Percentiles rank a stretch among this genome's conserved stretches.
These are phyloP conservation scores for Irpex sp. DNA, from an alignment of 1,284 basidiomycete species.

Conservation along the genomic window DNA sequence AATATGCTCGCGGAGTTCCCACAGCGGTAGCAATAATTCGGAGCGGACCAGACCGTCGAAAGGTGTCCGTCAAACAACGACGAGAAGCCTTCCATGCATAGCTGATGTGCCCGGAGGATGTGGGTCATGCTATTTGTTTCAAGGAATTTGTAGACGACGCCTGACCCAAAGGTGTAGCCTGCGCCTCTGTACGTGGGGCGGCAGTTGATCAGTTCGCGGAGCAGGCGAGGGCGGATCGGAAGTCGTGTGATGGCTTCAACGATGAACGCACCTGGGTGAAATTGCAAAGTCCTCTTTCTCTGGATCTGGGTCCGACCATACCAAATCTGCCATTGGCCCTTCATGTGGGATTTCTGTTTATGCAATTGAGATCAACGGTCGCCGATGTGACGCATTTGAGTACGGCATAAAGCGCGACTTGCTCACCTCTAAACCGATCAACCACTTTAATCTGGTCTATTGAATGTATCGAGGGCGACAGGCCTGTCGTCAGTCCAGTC, in stretches of 20 bases:
- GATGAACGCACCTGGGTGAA: constrained; percentile 75
- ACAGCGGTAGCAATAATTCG: constrained; percentile 98
- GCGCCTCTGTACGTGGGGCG: constrained; percentile 67
- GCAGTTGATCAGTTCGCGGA: constrained; percentile 6
- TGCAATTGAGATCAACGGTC: neutral
- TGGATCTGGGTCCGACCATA: constrained; percentile 99
- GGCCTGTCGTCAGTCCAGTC: constrained; percentile 46
- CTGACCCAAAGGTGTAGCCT: constrained; percentile 97
- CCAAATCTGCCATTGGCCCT: constrained; percentile 99
- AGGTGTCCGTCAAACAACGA: constrained; percentile 94
- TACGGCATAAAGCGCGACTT: neutral
- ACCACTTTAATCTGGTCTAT: constrained; percentile 99
- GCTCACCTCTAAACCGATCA: constrained; percentile 88
- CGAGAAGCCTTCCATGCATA: constrained; percentile 99
- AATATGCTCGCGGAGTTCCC: constrained; percentile 97
- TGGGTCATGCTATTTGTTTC: constrained; percentile 95
- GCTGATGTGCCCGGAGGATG: constrained; percentile 95
- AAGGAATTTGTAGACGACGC: constrained; percentile 98
- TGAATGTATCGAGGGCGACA: constrained; percentile 97
- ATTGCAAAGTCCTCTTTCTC: constrained; percentile 99
- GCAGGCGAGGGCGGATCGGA: neutral
- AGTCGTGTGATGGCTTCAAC: too few species aligned
- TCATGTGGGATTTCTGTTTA: constrained; percentile 94
- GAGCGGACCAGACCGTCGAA: constrained; percentile 97
- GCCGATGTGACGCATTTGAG: too few species aligned